phyloP scores from a whole-genome alignment of 192 early-diverging fungal species.

The Coemansia sp. region DNA sequence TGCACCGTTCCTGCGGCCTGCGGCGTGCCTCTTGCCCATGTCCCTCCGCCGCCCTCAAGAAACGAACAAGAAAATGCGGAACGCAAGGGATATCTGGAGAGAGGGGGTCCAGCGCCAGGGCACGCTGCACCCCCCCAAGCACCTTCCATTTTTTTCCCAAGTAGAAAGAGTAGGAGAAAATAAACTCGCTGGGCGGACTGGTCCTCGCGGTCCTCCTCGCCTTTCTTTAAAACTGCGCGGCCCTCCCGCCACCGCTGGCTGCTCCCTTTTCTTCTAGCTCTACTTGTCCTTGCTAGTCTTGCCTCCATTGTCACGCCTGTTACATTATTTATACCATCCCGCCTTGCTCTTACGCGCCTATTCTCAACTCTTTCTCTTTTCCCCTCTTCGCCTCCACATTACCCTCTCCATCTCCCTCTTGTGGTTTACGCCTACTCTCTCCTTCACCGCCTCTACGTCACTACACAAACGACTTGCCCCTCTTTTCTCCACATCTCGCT shows the following conservation, averaged over 20 bases:
- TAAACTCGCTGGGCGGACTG: slow-evolving; percentile 9
- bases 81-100: background rate
- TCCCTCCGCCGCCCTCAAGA: background rate
- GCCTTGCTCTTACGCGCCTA: background rate
- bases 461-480: background rate
- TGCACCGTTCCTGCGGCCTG: slow-evolving; percentile 1
- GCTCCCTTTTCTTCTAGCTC: slow-evolving; percentile 2
- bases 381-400: background rate
- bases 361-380: background rate
- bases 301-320: slow-evolving; percentile 1
- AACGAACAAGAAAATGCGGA: background rate
- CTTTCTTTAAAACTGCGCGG: slow-evolving; percentile 4
- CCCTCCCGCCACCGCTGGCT: background rate
- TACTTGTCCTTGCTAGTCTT: slow-evolving; percentile 1
- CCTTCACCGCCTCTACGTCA: slow-evolving; percentile 5
- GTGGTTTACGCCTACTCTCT: slow-evolving; percentile 3
- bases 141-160: background rate
- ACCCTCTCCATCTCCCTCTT: background rate
- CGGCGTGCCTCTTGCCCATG: background rate
- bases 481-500: background rate
- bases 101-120: slow-evolving; percentile 4
- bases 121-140: background rate
- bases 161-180: slow-evolving; percentile 1
- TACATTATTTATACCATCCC: background rate
- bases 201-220: slow-evolving; percentile 2